Conservation (phyloP, 805 yeast genomes). For the Nakazawaea ambrosiae region DNA sequence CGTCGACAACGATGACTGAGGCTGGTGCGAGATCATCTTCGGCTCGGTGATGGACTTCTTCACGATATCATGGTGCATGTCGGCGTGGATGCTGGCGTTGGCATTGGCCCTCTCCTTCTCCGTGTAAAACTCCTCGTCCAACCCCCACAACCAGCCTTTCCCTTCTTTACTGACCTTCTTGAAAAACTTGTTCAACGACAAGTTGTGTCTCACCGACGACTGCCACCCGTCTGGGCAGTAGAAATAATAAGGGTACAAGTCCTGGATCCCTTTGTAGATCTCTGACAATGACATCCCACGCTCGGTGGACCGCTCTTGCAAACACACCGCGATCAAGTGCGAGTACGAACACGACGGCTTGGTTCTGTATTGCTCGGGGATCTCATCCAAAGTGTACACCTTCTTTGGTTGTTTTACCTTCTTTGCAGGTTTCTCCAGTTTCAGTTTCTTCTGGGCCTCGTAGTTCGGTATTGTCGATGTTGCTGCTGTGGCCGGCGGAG, state of each 20-base stretch:
- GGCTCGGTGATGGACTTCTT: slow-evolving; percentile 59
- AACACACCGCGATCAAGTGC: slow-evolving; percentile 70
- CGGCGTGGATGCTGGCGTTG: no score
- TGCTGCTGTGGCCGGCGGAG: not conserved
- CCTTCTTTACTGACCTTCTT: slow-evolving; percentile 76
- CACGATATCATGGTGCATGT: no score
- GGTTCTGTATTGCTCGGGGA: slow-evolving; percentile 78
- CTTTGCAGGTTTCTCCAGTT: slow-evolving; percentile 33
- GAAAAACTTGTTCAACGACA: slow-evolving; percentile 82
- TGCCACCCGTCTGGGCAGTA: slow-evolving; percentile 99
- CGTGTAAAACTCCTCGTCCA: slow-evolving; percentile 77
- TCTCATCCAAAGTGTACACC: slow-evolving; percentile 71
- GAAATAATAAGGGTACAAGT: slow-evolving; percentile 81
- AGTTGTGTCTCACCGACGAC: slow-evolving; percentile 83
- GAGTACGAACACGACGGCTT: slow-evolving; percentile 84
- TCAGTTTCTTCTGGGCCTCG: slow-evolving; percentile 1
- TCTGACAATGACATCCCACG: slow-evolving; percentile 79
- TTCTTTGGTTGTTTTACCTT: slow-evolving; percentile 50
- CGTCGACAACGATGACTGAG: not conserved
- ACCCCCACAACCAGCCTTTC: slow-evolving; percentile 93
- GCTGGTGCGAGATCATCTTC: slow-evolving; percentile 45
- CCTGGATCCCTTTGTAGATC: slow-evolving; percentile 80
- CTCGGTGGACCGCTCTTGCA: slow-evolving; percentile 57
- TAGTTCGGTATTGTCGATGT: not conserved
- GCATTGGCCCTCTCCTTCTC: slow-evolving; percentile 57